Conservation (phyloP, 306 rosid genomes). For the Vigna reflexopilosa region DNA sequence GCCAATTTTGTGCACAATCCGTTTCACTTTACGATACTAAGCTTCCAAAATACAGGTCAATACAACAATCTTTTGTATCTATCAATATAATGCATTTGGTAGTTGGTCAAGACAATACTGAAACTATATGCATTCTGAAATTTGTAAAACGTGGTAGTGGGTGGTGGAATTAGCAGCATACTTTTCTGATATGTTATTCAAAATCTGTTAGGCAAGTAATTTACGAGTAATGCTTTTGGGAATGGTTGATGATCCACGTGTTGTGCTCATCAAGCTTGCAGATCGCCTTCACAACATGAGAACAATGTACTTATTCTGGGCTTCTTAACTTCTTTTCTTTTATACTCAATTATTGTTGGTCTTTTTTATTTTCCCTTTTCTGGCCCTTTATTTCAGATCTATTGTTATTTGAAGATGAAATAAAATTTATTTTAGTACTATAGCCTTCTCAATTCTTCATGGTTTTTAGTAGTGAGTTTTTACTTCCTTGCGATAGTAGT, state of each 20-base stretch:
- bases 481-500: constrained; percentile 18
- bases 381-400: constrained; percentile 21
- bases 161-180: constrained; percentile 36
- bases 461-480: constrained; percentile 15
- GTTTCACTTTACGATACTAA: constrained; percentile 26
- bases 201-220: constrained; percentile 79
- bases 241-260: constrained; percentile 99
- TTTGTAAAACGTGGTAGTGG: constrained; percentile 32
- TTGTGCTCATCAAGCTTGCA: constrained; percentile 98
- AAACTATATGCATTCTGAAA: constrained; percentile 32
- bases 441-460: constrained; percentile 5
- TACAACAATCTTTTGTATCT: constrained; percentile 15
- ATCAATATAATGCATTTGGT: constrained; percentile 28
- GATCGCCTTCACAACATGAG: constrained; percentile 99
- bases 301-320: constrained; percentile 76
- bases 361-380: constrained; percentile 30
- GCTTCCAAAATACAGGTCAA: constrained; percentile 27
- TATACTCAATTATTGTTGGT: constrained; percentile 24
- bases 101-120: constrained; percentile 30
- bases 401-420: constrained; percentile 19
- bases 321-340: constrained; percentile 33
- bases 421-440: constrained; percentile 24
- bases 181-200: constrained; percentile 53
- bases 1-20: constrained; percentile 18
- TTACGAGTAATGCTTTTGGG: constrained; percentile 96